Conservation (phyloP, 208 protist species). For the Trypanosoma cruzi region DNA sequence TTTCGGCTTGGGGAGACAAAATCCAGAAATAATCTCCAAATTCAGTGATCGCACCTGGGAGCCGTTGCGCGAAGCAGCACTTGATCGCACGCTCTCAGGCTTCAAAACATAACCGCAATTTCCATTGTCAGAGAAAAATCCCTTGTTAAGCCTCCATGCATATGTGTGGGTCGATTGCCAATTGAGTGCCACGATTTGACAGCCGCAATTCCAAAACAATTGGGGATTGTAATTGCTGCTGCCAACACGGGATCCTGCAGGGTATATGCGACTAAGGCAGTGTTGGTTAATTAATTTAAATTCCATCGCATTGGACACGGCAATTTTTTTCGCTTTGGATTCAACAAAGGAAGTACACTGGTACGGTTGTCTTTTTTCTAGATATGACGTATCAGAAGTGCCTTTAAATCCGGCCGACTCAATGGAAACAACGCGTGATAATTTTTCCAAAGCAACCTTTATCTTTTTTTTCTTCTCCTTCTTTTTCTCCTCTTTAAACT, state of each 20-base stretch:
- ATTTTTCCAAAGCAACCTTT: slow-evolving; percentile 26
- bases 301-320: slow-evolving; percentile 30
- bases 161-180: slow-evolving; percentile 78
- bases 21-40: slow-evolving; percentile 70
- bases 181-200: slow-evolving; percentile 94
- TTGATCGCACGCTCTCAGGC: slow-evolving; percentile 61
- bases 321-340: slow-evolving; percentile 55
- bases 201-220: slow-evolving; percentile 75
- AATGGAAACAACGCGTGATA: slow-evolving; percentile 64
- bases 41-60: slow-evolving; percentile 37
- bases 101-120: slow-evolving; percentile 95
- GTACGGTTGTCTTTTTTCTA: slow-evolving; percentile 55
- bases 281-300: slow-evolving; percentile 61
- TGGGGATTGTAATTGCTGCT: slow-evolving; percentile 94
- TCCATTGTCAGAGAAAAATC: slow-evolving; percentile 93
- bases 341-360: slow-evolving; percentile 67
- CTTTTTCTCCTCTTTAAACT: neutral
- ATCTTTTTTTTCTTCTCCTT: slow-evolving; percentile 15
- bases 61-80: slow-evolving; percentile 16
- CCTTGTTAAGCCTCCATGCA: slow-evolving; percentile 78
- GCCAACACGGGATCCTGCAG: slow-evolving; percentile 86
- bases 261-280: slow-evolving; percentile 93
- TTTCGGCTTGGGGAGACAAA: slow-evolving; percentile 62
- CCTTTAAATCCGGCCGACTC: slow-evolving; percentile 69
- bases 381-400: slow-evolving; percentile 55